Base-by-base conservation (phyloP, 805 yeast species). In the Myxozyma sirexii region DNA sequence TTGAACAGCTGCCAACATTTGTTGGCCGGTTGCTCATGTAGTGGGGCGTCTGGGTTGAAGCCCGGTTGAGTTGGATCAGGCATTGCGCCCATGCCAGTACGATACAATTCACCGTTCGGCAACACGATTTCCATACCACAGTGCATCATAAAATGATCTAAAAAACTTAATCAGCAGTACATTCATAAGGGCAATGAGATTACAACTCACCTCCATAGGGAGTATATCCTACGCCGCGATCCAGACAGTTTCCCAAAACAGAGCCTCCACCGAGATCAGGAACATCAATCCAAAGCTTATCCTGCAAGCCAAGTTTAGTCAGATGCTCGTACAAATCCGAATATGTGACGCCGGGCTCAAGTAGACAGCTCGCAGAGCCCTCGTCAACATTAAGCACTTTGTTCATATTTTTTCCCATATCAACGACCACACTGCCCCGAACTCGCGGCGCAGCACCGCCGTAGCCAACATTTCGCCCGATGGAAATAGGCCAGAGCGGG, bases 391-490 rank as follows among this genome's bases (percentile, higher is more conserved):
- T 41, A 12, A 51, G 41, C 12, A 51, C 48, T 23, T 51, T 41
- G 26, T 51, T 27, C 55, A 51, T 51, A 27, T 42, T 41, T 29
- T 21, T 19, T n/a, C 55, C 55, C 46, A 41, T 41, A 21, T 51
- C 55, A 17, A 51, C 23, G 42, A 51, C 55, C 23, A 51, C 41
- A 42, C 42, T 29, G 15, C 55, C 55, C 19, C 55, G 55, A 31
- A 51, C 55, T 2, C 55, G 47, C n/a, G 55, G 55, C 19, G 55
- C 55, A 4, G 55, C 55, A 21, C 55, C 55, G 29, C 55, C 55
- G 48, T 51, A 51, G 35, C 55, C 55, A 10, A 51, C 24, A 27
- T 51, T 51, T 15, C 55, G 47, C 10, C 55, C 55, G 33, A 51
- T 41, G n/a, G 55, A 51, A 41, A 51, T 31, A 1, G 55, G 55